Conservation (phyloP, 2,329 filamentous ascomycete species). For the Blastomyces emzantsi region DNA sequence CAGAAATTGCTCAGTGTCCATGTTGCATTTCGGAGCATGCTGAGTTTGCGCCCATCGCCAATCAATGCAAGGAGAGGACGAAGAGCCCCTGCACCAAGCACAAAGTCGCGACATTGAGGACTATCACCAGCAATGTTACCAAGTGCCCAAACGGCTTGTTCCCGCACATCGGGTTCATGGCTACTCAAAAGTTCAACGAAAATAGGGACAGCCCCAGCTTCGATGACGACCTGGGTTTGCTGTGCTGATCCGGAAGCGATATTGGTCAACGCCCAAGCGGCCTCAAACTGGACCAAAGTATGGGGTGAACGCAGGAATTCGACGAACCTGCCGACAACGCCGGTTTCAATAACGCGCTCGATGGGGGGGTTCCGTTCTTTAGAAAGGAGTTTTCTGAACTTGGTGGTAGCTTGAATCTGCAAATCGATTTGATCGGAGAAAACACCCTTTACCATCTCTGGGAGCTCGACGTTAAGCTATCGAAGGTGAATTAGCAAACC, state of each 20-base stretch:
- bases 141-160: constrained; percentile 97
- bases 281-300: constrained; percentile 97
- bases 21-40: constrained; percentile 97
- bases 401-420: constrained; percentile 95
- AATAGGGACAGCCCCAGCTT: constrained; percentile 94
- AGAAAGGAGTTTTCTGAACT: constrained; percentile 94
- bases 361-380: constrained; percentile 99
- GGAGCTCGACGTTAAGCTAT: constrained; percentile 93
- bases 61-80: constrained; percentile 82
- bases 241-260: constrained; percentile 95
- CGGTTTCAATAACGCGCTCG: constrained; percentile 98
- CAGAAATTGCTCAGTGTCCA: constrained; percentile 99
- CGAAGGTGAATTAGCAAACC: constrained; percentile 4
- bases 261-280: constrained; percentile 97
- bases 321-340: constrained; percentile 94
- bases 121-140: constrained; percentile 99
- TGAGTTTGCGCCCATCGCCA: constrained; percentile 95
- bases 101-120: constrained; percentile 94
- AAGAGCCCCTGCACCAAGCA: constrained; percentile 81
- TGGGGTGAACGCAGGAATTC: constrained; percentile 97
- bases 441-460: constrained; percentile 94
- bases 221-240: constrained; percentile 97
- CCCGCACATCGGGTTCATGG: constrained; percentile 93
- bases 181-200: constrained; percentile 94
- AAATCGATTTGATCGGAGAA: constrained; percentile 98